Base-by-base conservation (phyloP, 1,284 basidiomycete species). In the Rugosomyces carneus region DNA sequence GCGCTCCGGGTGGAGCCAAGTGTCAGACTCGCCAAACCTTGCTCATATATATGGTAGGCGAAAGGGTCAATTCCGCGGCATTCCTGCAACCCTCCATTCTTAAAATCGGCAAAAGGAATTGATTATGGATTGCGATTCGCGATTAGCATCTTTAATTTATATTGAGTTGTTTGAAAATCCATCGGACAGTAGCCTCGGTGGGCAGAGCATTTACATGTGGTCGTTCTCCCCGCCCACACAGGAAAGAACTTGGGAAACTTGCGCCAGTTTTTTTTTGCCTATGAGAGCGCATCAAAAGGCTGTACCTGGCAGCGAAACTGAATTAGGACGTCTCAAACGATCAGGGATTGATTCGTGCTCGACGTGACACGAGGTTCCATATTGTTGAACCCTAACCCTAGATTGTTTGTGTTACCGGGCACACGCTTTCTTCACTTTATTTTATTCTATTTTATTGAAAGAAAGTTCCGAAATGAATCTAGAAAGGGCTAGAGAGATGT, bases 341-440 rank as follows among this genome's bases (percentile, higher is more conserved):
- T 52, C 53, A 52, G 20, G 45, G 52, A 49, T 45, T 51, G 52
- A 54, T 46, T 50, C 49, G 53, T 50, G 56, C 54, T 58, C 53
- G 44, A 55, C 52, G 52, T 54, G 45, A 42, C 57, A 58, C 58
- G 55, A 60, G 58, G 54, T 52, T 31, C n/a, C n/a, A n/a, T n/a
- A 40, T 51, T 54, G 49, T 56, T 53, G 16, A 45, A 44, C 52
- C 59, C 54, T 59, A 60, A 60, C 58, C 56, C 58, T 52, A 58
- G n/a, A 27, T 20, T 23, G 31, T 50, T 38, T 39, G 44, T 45
- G 38, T 46, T 34, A 8, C 24, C 18, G 42, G 19, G 18, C n/a
- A n/a, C 35, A 43, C 44, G 46, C 43, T 47, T 37, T 31, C 40
- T 42, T 41, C 40, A 42, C 41, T n/a, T n/a, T n/a, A n/a, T n/a